These are phyloP conservation scores for Ophiostoma australiae DNA, from an alignment of 2,329 filamentous ascomycete genomes.

Conservation along the genomic window DNA sequence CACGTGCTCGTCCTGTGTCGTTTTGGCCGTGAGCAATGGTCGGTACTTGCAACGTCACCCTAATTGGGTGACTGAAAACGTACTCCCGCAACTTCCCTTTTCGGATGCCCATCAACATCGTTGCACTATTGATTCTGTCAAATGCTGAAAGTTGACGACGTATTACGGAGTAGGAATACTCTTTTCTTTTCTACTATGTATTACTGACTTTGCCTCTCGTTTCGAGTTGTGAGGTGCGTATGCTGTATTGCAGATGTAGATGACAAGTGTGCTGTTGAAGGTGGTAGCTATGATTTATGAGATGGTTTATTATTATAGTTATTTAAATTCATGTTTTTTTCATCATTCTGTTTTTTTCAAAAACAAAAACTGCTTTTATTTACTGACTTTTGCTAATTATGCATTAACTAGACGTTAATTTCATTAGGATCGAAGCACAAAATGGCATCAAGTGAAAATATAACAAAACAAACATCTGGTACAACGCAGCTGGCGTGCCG, in stretches of 20 bases:
- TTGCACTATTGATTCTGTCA: not conserved
- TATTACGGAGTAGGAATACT: not conserved
- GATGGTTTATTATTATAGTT: no score
- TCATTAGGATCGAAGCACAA: not conserved
- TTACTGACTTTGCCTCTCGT: no score
- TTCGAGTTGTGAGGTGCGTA: no score
- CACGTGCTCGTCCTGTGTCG: constrained; percentile 2
- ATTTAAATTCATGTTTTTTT: no score
- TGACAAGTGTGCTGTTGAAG: no score
- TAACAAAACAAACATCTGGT: not conserved
- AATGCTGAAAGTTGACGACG: not conserved
- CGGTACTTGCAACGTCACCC: not conserved
- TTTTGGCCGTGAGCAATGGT: not conserved
- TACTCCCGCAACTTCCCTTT: not conserved
- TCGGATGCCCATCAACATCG: not conserved
- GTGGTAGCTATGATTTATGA: no score
- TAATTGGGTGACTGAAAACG: not conserved
- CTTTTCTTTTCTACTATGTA: no score
- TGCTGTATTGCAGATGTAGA: no score
- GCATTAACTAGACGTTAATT: no score
- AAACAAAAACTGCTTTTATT: no score
- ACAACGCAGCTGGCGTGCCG: not conserved
- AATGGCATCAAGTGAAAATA: not conserved
- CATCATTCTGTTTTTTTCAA: no score
- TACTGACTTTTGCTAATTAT: no score